phyloP scores from a whole-genome alignment of 768 basidiomycete genomes.

The Dacryopinax spathularia region DNA sequence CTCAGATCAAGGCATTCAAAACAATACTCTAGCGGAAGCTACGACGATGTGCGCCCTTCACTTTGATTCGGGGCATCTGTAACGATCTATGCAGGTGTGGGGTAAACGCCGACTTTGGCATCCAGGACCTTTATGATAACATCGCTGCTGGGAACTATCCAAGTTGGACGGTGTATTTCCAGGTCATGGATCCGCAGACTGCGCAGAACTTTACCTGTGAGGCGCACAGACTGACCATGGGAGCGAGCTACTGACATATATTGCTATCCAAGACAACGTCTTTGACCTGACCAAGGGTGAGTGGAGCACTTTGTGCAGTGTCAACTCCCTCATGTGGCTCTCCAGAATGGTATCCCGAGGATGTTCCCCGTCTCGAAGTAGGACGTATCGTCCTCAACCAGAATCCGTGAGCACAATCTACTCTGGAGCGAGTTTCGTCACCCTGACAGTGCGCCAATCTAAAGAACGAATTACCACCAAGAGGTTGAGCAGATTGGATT shows the following conservation, averaged over 20 bases:
- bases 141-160: background rate
- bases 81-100: background rate
- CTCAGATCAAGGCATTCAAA: background rate
- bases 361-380: background rate
- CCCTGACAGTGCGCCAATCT: background rate
- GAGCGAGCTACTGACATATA: background rate
- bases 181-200: background rate
- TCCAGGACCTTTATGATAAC: background rate
- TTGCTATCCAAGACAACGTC: background rate
- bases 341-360: background rate
- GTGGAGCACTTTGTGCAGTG: background rate
- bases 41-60: background rate
- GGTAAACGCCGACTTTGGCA: background rate
- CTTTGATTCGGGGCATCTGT: background rate
- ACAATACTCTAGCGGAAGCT: background rate
- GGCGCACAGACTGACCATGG: background rate
- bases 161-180: background rate
- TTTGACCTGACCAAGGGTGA: background rate
- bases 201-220: background rate
- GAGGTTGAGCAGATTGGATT: background rate
- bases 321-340: background rate
- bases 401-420: background rate
- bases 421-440: background rate
- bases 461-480: background rate
- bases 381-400: conserved; percentile 1